Base-by-base conservation (phyloP, 257 asterid species). In the Fraxinus anomala region DNA sequence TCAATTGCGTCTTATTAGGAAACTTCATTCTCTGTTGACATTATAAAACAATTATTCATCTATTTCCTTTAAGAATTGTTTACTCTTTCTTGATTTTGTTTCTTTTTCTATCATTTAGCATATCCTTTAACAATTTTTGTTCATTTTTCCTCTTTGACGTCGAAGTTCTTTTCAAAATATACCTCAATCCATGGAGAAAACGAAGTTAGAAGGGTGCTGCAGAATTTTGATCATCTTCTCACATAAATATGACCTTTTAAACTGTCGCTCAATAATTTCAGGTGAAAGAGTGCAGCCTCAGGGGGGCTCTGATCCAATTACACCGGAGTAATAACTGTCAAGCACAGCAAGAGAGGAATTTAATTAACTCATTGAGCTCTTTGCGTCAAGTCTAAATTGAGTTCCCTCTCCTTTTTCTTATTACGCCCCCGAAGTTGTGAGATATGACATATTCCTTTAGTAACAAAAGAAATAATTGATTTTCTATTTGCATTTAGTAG, bases 261-360 rank as follows among this genome's bases (percentile, higher is more conserved):
- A 24, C 77, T 75, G 0, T 59, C 12, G 14, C 1, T n/a, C 66
- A n/a, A 19, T 23, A 42, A 24, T 37, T 24, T 78, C 83, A 87
- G 91, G 84, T 80, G 39, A 85, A 67, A 56, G 92, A 89, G 72
- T 85, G 90, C 82, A 88, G 92, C 79, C 82, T 89, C 70, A 76
- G 68, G 68, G 80, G 83, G 44, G 75, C 73, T 34, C 21, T 81
- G 73, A 40, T 81, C n/a, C 81, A 81, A 37, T 68, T 72, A 30
- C 75, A 49, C 30, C 44, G 37, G n/a, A 63, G 51, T 72, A 63
- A 61, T 61, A 67, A 56, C 61, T 31, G 69, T 37, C 76, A 67
- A 80, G 21, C 39, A 6, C 79, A 44, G 75, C 36, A 73, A 79
- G 69, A 66, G 6, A 23, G 68, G 33, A 23, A 61, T 9, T 61